These are phyloP conservation scores for Scedosporium boydii DNA, from an alignment of 2,329 filamentous ascomycete species.

Conservation along the genomic window DNA sequence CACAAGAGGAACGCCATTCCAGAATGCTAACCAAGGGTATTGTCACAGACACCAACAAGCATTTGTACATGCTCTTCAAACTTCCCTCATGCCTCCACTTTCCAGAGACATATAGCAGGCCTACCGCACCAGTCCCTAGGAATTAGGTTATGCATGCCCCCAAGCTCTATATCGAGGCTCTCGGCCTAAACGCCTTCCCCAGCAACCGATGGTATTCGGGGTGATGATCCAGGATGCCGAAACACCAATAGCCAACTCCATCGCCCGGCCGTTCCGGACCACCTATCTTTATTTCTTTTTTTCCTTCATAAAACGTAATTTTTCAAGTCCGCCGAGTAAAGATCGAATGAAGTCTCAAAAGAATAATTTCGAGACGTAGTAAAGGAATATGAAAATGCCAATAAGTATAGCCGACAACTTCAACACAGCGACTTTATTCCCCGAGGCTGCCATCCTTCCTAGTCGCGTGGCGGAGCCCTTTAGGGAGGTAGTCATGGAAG, in stretches of 20 bases:
- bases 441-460: conserved; percentile 80
- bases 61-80: neutral
- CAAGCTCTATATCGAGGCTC: too few relatives aligned
- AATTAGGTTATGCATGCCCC: too few relatives aligned
- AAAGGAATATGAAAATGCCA: conserved; percentile 62
- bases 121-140: too few relatives aligned
- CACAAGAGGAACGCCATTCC: neutral
- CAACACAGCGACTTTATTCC: conserved; percentile 83
- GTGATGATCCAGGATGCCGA: too few relatives aligned
- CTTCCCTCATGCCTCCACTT: neutral
- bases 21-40: neutral
- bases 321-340: neutral
- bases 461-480: conserved; percentile 76
- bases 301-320: too few relatives aligned
- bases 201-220: too few relatives aligned
- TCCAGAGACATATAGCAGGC: neutral
- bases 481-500: conserved; percentile 70
- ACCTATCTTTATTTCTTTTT: neutral
- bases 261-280: neutral
- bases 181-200: too few relatives aligned
- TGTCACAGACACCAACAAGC: neutral
- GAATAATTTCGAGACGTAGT: conserved; percentile 59
- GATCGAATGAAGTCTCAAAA: conserved; percentile 30
- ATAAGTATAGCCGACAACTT: conserved; percentile 82
- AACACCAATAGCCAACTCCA: too few relatives aligned